Conservation (phyloP, 2,329 filamentous ascomycete genomes). For the Xylariaceae sp. region DNA sequence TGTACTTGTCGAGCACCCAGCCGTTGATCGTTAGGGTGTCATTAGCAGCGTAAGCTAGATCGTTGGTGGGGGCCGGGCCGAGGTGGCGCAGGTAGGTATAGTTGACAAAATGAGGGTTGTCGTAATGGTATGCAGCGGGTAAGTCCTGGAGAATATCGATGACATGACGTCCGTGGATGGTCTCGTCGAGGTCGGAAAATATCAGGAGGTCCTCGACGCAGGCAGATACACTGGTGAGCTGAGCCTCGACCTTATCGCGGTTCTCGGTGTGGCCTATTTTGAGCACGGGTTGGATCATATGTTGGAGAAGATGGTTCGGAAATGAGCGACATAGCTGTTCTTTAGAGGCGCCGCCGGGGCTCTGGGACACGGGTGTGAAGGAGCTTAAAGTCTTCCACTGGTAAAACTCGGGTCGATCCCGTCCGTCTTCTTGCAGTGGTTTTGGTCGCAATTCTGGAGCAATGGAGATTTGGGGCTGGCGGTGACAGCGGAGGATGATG, state of each 20-base stretch:
- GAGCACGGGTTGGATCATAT: conserved; percentile 42
- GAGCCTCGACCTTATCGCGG: conserved; percentile 45
- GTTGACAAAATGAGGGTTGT: conserved; percentile 40
- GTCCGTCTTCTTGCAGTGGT: conserved; percentile 8
- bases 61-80: neutral
- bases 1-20: conserved; percentile 47
- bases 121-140: conserved; percentile 43
- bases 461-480: neutral
- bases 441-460: neutral
- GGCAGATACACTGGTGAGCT: conserved; percentile 55
- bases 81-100: conserved; percentile 43
- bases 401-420: conserved; percentile 17
- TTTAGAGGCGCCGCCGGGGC: conserved; percentile 16
- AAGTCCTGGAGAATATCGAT: conserved; percentile 51
- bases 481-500: neutral
- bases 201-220: conserved; percentile 52
- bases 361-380: conserved; percentile 31
- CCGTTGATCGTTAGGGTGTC: conserved; percentile 2
- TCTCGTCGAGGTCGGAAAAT: conserved; percentile 54
- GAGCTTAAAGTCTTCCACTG: conserved; percentile 31
- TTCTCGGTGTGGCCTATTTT: conserved; percentile 52
- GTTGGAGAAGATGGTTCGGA: conserved; percentile 28
- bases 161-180: conserved; percentile 45
- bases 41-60: neutral
- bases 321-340: conserved; percentile 34